Conservation (phyloP, 768 basidiomycete species). For the Lentinula detonsa region DNA sequence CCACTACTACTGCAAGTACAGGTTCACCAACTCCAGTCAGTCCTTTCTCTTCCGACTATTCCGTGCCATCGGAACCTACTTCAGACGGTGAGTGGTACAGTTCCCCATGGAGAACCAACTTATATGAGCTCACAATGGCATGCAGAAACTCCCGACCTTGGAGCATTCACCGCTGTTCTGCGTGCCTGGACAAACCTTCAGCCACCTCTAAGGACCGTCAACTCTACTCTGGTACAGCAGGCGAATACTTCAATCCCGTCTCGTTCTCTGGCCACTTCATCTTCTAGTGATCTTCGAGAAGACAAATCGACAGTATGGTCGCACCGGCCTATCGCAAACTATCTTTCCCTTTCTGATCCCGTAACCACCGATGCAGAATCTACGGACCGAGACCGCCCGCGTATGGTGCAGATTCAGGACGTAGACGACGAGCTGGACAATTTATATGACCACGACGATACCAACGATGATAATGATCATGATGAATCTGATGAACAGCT, state of each 20-base stretch:
- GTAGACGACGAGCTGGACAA: conserved; percentile 9
- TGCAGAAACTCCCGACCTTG: conserved; percentile 48
- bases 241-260: conserved; percentile 25
- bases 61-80: conserved; percentile 27
- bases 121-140: background rate
- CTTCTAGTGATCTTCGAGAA: conserved; percentile 16
- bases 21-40: conserved; percentile 23
- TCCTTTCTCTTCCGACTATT: conserved; percentile 27
- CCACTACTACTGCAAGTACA: conserved; percentile 18
- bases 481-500: conserved; percentile 9
- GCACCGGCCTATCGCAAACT: conserved; percentile 50
- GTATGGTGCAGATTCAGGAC: conserved; percentile 14
- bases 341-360: conserved; percentile 31
- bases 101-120: background rate
- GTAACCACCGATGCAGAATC: conserved; percentile 10
- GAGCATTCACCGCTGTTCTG: conserved; percentile 65
- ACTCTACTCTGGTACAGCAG: conserved; percentile 11
- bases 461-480: conserved; percentile 6
- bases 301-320: conserved; percentile 62
- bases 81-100: conserved; percentile 24
- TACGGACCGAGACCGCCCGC: background rate
- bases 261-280: conserved; percentile 24
- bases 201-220: conserved; percentile 32
- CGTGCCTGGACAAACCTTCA: conserved; percentile 59
- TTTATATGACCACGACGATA: conserved; percentile 5